These are phyloP conservation scores for Debaryomyces tyrocola DNA, from an alignment of 805 yeast species.

Conservation along the genomic window DNA sequence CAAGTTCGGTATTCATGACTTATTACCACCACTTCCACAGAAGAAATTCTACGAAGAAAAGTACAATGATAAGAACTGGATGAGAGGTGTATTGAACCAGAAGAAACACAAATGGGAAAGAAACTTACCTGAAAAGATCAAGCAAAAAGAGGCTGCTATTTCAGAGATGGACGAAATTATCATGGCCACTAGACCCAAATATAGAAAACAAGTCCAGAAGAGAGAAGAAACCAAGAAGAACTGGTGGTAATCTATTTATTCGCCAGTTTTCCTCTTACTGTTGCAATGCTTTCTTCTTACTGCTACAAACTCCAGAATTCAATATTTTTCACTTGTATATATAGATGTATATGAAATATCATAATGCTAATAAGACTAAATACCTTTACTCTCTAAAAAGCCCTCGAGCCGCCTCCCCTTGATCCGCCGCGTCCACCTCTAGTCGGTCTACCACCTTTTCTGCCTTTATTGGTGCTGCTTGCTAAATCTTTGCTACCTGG, in stretches of 20 bases:
- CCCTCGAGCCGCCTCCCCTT: conserved; percentile 30
- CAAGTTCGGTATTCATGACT: conserved; percentile 74
- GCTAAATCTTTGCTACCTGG: conserved; percentile 26
- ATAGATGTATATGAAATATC: background rate
- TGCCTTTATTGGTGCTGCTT: conserved; percentile 6
- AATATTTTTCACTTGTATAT: background rate
- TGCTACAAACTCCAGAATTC: background rate
- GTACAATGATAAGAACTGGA: conserved; percentile 63
- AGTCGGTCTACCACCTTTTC: conserved; percentile 19
- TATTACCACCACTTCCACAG: conserved; percentile 66
- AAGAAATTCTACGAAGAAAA: conserved; percentile 80
- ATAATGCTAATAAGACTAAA: background rate
- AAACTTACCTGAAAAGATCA: conserved; percentile 55
- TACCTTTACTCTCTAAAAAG: conserved; percentile 17
- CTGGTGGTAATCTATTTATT: conserved; percentile 28
- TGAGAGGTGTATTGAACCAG: conserved; percentile 75
- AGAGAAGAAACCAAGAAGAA: conserved; percentile 33
- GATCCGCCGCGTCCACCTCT: conserved; percentile 19
- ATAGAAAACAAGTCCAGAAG: conserved; percentile 40
- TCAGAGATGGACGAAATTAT: conserved; percentile 65
- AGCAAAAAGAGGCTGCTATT: conserved; percentile 64
- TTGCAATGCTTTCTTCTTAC: background rate
- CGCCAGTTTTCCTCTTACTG: too few relatives aligned
- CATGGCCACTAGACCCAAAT: conserved; percentile 54
- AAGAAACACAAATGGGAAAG: conserved; percentile 84